Evolutionary conservation across 2,329 filamentous ascomycete species (phyloP), one percentile per base, ranked within the genome.

Genomic region (Colletotrichum echinochloae): DNA sequence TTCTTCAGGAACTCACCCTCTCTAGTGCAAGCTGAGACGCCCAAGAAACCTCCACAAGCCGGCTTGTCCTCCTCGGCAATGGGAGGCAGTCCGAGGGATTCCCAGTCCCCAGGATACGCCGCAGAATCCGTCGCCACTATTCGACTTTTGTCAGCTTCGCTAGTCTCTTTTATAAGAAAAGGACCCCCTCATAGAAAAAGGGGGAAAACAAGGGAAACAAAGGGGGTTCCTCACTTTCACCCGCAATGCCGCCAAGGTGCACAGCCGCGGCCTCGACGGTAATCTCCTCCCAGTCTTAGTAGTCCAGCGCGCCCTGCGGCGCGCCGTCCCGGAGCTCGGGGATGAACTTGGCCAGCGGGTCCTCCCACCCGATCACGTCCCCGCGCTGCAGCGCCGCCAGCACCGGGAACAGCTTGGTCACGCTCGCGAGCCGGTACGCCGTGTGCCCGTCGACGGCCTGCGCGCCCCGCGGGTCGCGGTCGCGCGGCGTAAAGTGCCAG

Each of bases 231-330:
- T 75, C 75, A 83, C 78, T 75, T 51, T 82, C 81, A 12, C 76
- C 78, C 0, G 75, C 78, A 30, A 86, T 75, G 0, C 85, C 86
- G 20, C 81, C 80, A 14, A 86, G 77, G 51, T 87, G 85, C 3
- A 78, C 81, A 1, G 83, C 82, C 11, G 87, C 75, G 26, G 83
- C 79, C 5, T 79, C 79, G 6, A 86, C 75, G 0, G 84, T 87
- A 39, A 88, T 77, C 12, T 84, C 81, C 44, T 85, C 80, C 85
- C 85, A 88, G 51, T 81, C 75, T 2, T 84, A 76, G 1, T 78
- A 75, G 30, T 77, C 75, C 9, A 83, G 75, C 5, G 74, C 73
- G 55, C 81, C 61, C 6, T 61, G 73, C 2, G 74, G 73, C 26
- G 74, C 65, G 6, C n/a, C n/a, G n/a, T 76, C 71, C 48, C 66